A percentile compares a stretch with the other conserved stretches of the same genome.
Conservation (phyloP, 2,329 filamentous ascomycete genomes). For the Magnaporthiopsis poae region DNA sequence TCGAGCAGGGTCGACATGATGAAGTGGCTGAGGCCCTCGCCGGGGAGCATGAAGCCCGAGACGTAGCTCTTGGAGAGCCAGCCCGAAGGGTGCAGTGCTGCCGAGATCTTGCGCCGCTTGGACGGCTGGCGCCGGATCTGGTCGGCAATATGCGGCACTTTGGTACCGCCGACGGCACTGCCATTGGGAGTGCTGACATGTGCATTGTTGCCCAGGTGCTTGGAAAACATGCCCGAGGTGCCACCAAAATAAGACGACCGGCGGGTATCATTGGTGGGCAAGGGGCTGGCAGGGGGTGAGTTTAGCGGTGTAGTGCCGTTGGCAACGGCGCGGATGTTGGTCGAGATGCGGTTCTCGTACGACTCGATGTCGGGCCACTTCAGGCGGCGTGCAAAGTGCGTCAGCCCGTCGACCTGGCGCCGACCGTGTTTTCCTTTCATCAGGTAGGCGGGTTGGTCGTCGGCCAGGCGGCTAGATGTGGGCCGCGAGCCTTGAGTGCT, state of each 20-base stretch:
- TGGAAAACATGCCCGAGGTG: conserved; percentile 13
- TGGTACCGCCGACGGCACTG: conserved; percentile 1
- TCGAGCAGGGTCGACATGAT: conserved; percentile 58
- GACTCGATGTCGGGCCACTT: conserved; percentile 52
- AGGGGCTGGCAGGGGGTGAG: conserved; percentile 26
- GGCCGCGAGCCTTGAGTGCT: conserved; percentile 15
- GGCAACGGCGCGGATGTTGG: conserved; percentile 35
- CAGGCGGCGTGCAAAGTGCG: conserved; percentile 53
- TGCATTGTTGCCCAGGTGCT: background rate
- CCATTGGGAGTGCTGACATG: conserved; percentile 13
- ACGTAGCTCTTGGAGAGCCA: conserved; percentile 62
- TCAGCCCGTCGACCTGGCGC: conserved; percentile 50
- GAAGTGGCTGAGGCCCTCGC: conserved; percentile 52
- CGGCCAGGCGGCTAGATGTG: conserved; percentile 14
- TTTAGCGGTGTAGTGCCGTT: conserved; percentile 30
- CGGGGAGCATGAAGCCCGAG: conserved; percentile 55
- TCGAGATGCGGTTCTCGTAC: conserved; percentile 37
- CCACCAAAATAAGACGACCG: conserved; percentile 38
- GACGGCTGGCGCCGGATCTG: conserved; percentile 25
- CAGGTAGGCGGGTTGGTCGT: conserved; percentile 31
- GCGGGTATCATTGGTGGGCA: conserved; percentile 17
- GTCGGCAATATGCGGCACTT: conserved; percentile 4
- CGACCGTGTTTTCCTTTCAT: conserved; percentile 46
- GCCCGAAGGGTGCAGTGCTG: conserved; percentile 48
- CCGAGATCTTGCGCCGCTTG: conserved; percentile 44